A percentile compares a stretch with the other conserved stretches of the same genome.
Evolutionary conservation across 805 yeast genomes (phyloP).

Genomic region (Kuraishia hungarica): DNA sequence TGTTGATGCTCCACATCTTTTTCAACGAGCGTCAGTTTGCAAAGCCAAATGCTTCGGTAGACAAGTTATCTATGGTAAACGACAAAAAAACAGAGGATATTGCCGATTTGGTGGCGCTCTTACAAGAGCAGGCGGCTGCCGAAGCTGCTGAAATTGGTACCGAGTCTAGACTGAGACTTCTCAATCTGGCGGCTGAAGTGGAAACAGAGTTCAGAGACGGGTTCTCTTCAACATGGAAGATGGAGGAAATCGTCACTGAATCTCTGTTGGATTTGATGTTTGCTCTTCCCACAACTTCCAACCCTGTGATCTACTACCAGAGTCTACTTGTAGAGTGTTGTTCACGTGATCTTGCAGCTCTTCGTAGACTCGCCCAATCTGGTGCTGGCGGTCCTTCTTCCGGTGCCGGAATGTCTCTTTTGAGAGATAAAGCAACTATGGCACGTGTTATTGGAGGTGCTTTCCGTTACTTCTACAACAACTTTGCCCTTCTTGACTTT

Average conservation of each 20-base stretch:
- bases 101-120: slow-evolving; percentile 20
- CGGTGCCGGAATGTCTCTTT: not conserved
- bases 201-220: slow-evolving; percentile 30
- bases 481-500: slow-evolving; percentile 60
- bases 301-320: slow-evolving; percentile 72
- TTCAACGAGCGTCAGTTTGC: slow-evolving; percentile 62
- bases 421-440: slow-evolving; percentile 34
- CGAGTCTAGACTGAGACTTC: slow-evolving; percentile 14
- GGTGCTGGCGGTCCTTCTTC: not conserved
- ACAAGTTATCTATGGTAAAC: slow-evolving; percentile 40
- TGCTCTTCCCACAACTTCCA: slow-evolving; percentile 59
- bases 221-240: slow-evolving; percentile 66
- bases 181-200: slow-evolving; percentile 25
- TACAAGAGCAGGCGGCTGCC: slow-evolving; percentile 11
- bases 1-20: slow-evolving; percentile 63
- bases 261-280: slow-evolving; percentile 71
- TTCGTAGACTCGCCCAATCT: slow-evolving; percentile 7
- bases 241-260: slow-evolving; percentile 86
- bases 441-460: slow-evolving; percentile 96
- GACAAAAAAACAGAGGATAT: slow-evolving; percentile 29
- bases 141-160: slow-evolving; percentile 15
- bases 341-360: slow-evolving; percentile 57
- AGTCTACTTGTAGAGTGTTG: slow-evolving; percentile 83
- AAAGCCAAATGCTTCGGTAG: slow-evolving; percentile 69
- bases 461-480: slow-evolving; percentile 68